Evolutionary conservation across 345 rosid genomes (phyloP).

Genomic region (Camelina hispida): DNA sequence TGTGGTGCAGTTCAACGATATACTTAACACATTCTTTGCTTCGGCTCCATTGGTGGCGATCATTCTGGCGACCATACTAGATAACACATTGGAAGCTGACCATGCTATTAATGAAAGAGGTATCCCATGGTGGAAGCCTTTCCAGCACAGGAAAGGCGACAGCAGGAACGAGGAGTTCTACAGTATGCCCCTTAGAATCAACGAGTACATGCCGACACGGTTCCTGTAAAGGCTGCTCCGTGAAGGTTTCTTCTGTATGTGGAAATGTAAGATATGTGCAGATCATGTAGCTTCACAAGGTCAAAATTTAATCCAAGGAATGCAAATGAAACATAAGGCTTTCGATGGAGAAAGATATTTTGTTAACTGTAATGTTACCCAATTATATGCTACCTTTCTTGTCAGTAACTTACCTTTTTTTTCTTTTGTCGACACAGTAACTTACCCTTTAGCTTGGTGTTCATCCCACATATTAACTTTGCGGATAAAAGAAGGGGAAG

Average conservation of each 20-base stretch:
- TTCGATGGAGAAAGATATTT: too few species aligned
- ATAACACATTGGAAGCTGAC: slow-evolving; percentile 74
- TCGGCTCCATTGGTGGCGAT: slow-evolving; percentile 84
- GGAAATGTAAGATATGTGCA: slow-evolving; percentile 41
- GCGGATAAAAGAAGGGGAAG: too few species aligned
- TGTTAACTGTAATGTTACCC: too few species aligned
- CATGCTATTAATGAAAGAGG: slow-evolving; percentile 61
- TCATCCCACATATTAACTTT: too few species aligned
- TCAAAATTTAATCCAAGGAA: too few species aligned
- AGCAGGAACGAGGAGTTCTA: slow-evolving; percentile 77
- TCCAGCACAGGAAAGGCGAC: slow-evolving; percentile 77
- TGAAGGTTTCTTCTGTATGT: slow-evolving; percentile 14
- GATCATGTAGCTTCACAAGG: slow-evolving; percentile 3
- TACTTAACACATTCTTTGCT: slow-evolving; percentile 84
- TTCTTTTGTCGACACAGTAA: too few species aligned
- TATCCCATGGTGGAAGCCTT: slow-evolving; percentile 87
- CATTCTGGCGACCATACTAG: slow-evolving; percentile 66
- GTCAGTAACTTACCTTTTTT: too few species aligned
- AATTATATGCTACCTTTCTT: too few species aligned
- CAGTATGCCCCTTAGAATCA: slow-evolving; percentile 62
- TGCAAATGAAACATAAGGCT: too few species aligned
- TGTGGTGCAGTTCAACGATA: slow-evolving; percentile 78
- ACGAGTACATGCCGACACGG: slow-evolving; percentile 64
- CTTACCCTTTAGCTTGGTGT: too few species aligned
- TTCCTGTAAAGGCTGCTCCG: slow-evolving; percentile 48